A percentile compares a stretch with the other conserved stretches of the same genome.
Conservation (phyloP, 139 green algal species). For the Bryopsis sp. region DNA sequence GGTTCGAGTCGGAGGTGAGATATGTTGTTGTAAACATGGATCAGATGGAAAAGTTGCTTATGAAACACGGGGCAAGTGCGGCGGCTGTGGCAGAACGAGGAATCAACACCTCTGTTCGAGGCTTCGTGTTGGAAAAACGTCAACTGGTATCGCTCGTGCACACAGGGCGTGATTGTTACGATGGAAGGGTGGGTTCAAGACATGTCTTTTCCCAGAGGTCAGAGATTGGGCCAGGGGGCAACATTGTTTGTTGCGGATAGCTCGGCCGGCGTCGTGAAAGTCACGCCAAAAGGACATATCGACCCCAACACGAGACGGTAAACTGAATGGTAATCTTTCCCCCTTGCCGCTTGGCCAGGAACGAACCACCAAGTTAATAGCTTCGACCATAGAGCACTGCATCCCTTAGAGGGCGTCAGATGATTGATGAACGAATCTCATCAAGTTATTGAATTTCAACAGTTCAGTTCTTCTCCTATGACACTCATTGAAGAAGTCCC, state of each 20-base stretch:
- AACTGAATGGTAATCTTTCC: neutral
- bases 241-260: constrained; percentile 38
- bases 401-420: too few species aligned
- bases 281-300: constrained; percentile 24
- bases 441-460: too few species aligned
- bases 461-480: too few species aligned
- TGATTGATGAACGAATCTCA: too few species aligned
- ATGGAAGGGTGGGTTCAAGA: constrained; percentile 45
- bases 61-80: too few species aligned
- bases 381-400: neutral
- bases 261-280: constrained; percentile 20
- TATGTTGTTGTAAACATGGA: neutral
- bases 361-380: neutral
- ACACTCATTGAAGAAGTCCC: neutral
- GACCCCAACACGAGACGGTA: constrained; percentile 14
- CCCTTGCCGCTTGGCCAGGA: neutral
- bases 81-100: neutral
- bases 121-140: neutral
- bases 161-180: constrained; percentile 27
- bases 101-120: neutral
- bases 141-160: neutral
- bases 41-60: neutral
- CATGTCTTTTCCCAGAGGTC: constrained; percentile 31
- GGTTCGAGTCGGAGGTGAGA: constrained; percentile 44
- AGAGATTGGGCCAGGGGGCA: constrained; percentile 30